These are phyloP conservation scores for Aphelidium insulamus DNA, from an alignment of 371 early-diverging fungal species.

Conservation along the genomic window DNA sequence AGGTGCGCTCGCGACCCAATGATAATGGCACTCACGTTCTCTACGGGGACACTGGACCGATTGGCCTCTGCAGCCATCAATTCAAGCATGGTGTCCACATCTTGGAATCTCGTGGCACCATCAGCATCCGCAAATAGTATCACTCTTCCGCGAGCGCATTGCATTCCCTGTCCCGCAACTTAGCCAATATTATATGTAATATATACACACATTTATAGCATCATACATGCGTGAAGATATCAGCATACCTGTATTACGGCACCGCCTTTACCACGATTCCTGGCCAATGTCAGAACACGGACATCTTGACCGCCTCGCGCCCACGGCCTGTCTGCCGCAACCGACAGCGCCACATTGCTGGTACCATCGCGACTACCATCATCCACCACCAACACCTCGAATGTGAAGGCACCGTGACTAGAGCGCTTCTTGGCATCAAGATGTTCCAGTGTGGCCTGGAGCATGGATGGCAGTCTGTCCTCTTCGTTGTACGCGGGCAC, in stretches of 20 bases:
- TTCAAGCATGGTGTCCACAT: constrained; percentile 35
- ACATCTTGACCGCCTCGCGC: constrained; percentile 14
- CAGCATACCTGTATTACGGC: constrained; percentile 61
- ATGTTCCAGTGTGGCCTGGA: constrained; percentile 48
- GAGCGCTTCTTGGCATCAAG: constrained; percentile 13
- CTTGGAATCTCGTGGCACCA: constrained; percentile 74
- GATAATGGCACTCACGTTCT: constrained; percentile 40
- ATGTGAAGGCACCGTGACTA: constrained; percentile 21
- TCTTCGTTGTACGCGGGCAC: constrained; percentile 85
- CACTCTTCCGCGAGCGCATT: constrained; percentile 45
- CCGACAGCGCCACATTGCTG: constrained; percentile 30
- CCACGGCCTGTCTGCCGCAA: constrained; percentile 16
- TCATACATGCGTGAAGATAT: background rate
- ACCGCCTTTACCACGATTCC: constrained; percentile 84
- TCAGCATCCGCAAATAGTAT: constrained; percentile 89
- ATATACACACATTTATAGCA: background rate
- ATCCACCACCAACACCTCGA: constrained; percentile 73
- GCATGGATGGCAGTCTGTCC: constrained; percentile 53
- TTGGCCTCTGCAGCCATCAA: constrained; percentile 13
- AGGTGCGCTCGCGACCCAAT: constrained; percentile 80
- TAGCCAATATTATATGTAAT: background rate
- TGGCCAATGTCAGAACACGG: constrained; percentile 46
- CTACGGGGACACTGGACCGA: constrained; percentile 1
- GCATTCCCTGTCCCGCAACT: constrained; percentile 36
- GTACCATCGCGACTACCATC: constrained; percentile 73